Conservation (phyloP, 306 rosid genomes). For the Chamaecrista fasciculata region DNA sequence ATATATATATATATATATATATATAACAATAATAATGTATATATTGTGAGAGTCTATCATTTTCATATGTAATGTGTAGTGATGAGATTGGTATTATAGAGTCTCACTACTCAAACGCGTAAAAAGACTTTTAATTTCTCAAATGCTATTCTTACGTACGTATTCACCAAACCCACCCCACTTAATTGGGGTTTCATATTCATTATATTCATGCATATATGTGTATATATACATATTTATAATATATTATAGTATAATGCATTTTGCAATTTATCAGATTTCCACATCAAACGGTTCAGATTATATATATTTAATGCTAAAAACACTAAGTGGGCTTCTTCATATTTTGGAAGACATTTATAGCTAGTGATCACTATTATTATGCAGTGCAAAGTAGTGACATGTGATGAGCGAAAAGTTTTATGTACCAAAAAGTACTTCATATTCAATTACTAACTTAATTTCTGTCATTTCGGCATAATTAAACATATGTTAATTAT, state of each 20-base stretch:
- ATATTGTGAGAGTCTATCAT: constrained; percentile 3
- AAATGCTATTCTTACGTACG: constrained; percentile 50
- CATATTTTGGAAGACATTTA: constrained; percentile 32
- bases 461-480: too few species aligned
- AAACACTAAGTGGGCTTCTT: constrained; percentile 13
- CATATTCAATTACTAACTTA: neutral
- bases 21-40: too few species aligned
- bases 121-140: constrained; percentile 13
- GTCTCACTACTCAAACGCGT: constrained; percentile 33
- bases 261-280: constrained; percentile 42
- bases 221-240: too few species aligned
- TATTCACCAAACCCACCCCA: constrained; percentile 41
- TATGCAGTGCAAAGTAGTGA: constrained; percentile 28
- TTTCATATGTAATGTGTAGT: neutral
- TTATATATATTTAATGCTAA: neutral
- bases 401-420: constrained; percentile 1
- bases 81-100: constrained; percentile 12
- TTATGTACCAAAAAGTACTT: constrained; percentile 23
- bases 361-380: constrained; percentile 7
- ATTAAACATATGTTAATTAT: too few species aligned
- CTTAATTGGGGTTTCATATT: constrained; percentile 21
- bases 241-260: constrained; percentile 12
- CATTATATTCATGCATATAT: constrained; percentile 19
- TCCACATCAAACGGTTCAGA: constrained; percentile 39
- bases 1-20: too few species aligned